These are phyloP conservation scores for Saprolegnia diclina DNA, from an alignment of 352 stramenopile species.

Conservation along the genomic window DNA sequence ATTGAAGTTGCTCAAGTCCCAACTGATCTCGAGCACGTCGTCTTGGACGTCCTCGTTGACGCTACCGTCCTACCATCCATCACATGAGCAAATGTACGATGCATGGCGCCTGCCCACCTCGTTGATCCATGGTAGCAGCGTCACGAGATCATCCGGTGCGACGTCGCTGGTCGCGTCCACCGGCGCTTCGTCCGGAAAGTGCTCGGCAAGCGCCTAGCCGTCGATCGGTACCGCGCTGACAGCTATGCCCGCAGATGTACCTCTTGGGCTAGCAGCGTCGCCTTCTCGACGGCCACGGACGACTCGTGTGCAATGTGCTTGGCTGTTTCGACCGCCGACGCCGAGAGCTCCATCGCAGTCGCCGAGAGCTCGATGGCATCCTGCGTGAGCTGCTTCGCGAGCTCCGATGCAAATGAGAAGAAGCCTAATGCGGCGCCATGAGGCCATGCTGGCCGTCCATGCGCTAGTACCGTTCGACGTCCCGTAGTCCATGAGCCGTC, in stretches of 20 bases:
- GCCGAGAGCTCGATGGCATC: conserved; percentile 24
- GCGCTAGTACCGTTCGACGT: conserved; percentile 16
- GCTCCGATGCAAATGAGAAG: conserved; percentile 26
- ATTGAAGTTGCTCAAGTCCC: conserved; percentile 11
- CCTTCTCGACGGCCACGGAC: conserved; percentile 20
- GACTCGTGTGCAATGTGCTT: conserved; percentile 23
- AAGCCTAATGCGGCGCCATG: conserved; percentile 14
- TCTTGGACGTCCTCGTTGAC: conserved; percentile 16
- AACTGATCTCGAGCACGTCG: conserved; percentile 13
- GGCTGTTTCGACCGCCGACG: conserved; percentile 21
- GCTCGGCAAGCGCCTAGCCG: background rate
- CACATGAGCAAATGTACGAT: background rate
- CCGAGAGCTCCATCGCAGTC: conserved; percentile 17
- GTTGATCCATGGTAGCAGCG: conserved; percentile 20
- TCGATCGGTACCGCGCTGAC: background rate
- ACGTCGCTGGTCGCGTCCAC: background rate
- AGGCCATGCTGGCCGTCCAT: no score
- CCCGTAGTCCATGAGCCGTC: conserved; percentile 17
- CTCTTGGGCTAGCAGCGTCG: conserved; percentile 20
- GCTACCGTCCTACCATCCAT: conserved; percentile 3
- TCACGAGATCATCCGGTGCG: conserved; percentile 1
- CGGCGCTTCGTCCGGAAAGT: conserved; percentile 11
- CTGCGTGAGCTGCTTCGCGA: conserved; percentile 20
- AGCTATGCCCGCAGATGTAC: background rate
- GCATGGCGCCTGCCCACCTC: background rate